A percentile compares a stretch with the other conserved stretches of the same genome.
These are phyloP conservation scores for Fraxinus quadrangulata DNA, from an alignment of 257 asterid species.

Conservation along the genomic window DNA sequence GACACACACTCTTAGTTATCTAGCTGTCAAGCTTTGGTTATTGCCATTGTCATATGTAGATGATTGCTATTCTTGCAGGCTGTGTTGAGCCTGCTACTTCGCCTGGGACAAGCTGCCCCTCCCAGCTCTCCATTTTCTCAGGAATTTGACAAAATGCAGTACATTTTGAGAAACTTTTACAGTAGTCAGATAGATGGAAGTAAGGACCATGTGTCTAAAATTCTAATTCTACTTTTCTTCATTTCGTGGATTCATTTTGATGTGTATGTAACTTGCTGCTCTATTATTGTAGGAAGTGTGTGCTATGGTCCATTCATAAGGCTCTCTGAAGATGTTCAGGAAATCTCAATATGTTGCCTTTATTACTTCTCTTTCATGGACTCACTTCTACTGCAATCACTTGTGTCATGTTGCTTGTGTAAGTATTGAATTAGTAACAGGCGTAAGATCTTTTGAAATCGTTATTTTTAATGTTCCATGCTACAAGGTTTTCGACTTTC, in stretches of 20 bases:
- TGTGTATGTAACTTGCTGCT: constrained; percentile 1
- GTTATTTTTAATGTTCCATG: neutral
- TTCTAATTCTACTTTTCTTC: constrained; percentile 22
- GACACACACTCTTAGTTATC: neutral
- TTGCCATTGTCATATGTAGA: neutral
- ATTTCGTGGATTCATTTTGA: constrained; percentile 21
- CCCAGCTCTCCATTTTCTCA: constrained; percentile 43
- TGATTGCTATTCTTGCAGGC: constrained; percentile 57
- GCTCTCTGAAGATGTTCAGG: constrained; percentile 75
- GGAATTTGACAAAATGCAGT: constrained; percentile 68
- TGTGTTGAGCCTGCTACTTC: constrained; percentile 67
- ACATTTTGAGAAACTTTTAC: constrained; percentile 50
- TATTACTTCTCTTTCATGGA: constrained; percentile 68
- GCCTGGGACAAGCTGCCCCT: constrained; percentile 58
- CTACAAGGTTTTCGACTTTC: neutral
- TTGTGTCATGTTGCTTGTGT: constrained; percentile 83
- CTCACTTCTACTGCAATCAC: constrained; percentile 64
- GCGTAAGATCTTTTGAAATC: neutral
- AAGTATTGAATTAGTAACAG: constrained; percentile 36
- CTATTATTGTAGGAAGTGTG: constrained; percentile 34
- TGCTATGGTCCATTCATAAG: constrained; percentile 77
- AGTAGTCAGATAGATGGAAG: constrained; percentile 48
- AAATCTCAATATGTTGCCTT: constrained; percentile 77
- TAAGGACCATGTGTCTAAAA: constrained; percentile 28
- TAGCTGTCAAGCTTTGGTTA: neutral